These are phyloP conservation scores for Neofusicoccum ribis DNA, from an alignment of 2,329 filamentous ascomycete genomes.

Conservation along the genomic window DNA sequence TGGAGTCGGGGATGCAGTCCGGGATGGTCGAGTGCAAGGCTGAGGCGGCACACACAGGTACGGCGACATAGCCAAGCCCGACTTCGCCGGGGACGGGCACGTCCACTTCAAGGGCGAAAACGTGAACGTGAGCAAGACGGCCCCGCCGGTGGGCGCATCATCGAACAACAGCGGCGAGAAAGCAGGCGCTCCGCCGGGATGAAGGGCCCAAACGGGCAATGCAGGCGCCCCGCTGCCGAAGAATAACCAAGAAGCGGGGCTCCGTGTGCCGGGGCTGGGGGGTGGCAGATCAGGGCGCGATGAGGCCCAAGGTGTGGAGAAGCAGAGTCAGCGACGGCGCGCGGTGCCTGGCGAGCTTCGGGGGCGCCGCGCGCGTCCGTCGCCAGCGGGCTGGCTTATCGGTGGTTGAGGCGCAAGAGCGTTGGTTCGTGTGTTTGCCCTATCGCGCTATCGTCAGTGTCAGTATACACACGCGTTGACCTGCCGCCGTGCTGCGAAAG, in stretches of 20 bases:
- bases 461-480: not conserved
- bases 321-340: not conserved
- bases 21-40: not conserved
- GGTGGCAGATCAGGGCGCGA: constrained; percentile 6
- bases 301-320: not conserved
- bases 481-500: not conserved
- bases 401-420: not conserved
- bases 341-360: not conserved
- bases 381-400: not conserved
- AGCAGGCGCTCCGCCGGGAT: not conserved
- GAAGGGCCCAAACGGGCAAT: not conserved
- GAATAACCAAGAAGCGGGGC: constrained; percentile 3
- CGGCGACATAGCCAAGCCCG: not conserved
- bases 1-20: not conserved
- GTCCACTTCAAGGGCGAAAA: constrained; percentile 13
- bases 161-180: not conserved
- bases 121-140: not conserved
- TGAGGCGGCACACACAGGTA: not conserved
- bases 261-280: not conserved
- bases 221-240: constrained; percentile 10
- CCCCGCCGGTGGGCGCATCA: not conserved
- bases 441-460: not conserved
- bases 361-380: too few species aligned
- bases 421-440: not conserved
- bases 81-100: constrained; percentile 5